These are phyloP conservation scores for Penicillium maclennaniae DNA, from an alignment of 495 filamentous ascomycete species.

Conservation along the genomic window DNA sequence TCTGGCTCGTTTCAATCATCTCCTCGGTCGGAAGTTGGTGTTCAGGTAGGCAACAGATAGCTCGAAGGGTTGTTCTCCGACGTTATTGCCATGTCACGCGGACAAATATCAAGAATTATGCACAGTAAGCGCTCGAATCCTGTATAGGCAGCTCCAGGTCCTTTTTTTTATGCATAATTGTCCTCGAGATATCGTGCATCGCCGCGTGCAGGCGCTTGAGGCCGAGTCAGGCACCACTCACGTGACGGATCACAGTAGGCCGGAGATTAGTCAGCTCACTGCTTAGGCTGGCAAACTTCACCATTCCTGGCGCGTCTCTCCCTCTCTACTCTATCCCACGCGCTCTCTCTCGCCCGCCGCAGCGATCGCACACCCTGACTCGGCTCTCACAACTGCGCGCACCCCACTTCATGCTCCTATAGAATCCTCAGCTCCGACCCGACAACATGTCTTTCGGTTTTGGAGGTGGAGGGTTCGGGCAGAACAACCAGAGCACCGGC, in stretches of 20 bases:
- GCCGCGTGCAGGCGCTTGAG: neutral
- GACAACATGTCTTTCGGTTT: slow-evolving; percentile 46
- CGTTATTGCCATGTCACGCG: neutral
- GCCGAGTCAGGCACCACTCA: slow-evolving; percentile 19
- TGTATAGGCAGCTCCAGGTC: neutral
- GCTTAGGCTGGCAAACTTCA: slow-evolving; percentile 25
- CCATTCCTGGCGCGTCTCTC: slow-evolving; percentile 29
- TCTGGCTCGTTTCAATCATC: no score
- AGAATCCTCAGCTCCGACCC: slow-evolving; percentile 25
- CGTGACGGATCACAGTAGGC: slow-evolving; percentile 27
- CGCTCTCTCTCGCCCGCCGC: slow-evolving; percentile 12
- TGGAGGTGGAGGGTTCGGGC: slow-evolving; percentile 59
- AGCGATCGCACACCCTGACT: slow-evolving; percentile 1
- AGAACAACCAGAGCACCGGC: slow-evolving; percentile 53
- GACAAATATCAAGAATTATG: neutral
- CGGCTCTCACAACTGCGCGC: slow-evolving; percentile 10
- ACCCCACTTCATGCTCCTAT: slow-evolving; percentile 34
- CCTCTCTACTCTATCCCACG: slow-evolving; percentile 19
- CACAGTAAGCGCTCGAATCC: neutral
- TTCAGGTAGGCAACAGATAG: neutral
- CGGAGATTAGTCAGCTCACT: slow-evolving; percentile 24
- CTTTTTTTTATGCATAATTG: neutral
- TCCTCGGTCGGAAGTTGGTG: neutral
- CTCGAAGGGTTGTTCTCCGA: neutral
- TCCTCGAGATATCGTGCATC: neutral